phyloP scores from a whole-genome alignment of 2,329 filamentous ascomycete genomes.

The Myriosclerotinia scirpicola region DNA sequence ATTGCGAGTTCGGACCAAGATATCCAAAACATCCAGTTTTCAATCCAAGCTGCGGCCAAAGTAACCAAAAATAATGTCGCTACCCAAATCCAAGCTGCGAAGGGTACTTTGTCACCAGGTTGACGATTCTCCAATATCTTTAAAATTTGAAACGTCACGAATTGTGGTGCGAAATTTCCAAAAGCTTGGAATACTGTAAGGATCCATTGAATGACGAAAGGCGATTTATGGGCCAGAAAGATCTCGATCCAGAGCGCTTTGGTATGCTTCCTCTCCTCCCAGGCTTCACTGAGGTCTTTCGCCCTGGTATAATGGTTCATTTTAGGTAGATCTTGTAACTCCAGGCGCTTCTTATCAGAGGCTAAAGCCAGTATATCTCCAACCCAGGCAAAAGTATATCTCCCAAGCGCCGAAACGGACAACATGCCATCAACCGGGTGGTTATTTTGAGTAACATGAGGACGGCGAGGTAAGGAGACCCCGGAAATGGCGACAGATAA shows the following conservation, averaged over 20 bases:
- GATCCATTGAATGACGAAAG: constrained; percentile 58
- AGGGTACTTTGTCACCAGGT: constrained; percentile 47
- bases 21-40: constrained; percentile 67
- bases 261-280: constrained; percentile 49
- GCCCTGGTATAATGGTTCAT: constrained; percentile 57
- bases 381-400: constrained; percentile 68
- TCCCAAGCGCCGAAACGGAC: constrained; percentile 59
- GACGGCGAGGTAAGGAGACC: constrained; percentile 63
- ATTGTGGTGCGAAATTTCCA: constrained; percentile 65
- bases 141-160: constrained; percentile 66
- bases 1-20: constrained; percentile 62
- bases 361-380: constrained; percentile 55
- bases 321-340: constrained; percentile 61
- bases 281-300: constrained; percentile 51
- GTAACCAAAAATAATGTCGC: constrained; percentile 61
- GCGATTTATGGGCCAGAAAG: constrained; percentile 55
- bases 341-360: constrained; percentile 57
- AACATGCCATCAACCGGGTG: constrained; percentile 62
- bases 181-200: constrained; percentile 47
- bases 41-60: constrained; percentile 54
- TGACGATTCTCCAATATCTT: constrained; percentile 59
- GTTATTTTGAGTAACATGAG: constrained; percentile 61
- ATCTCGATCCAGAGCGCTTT: constrained; percentile 61
- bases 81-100: constrained; percentile 67
- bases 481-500: constrained; percentile 51